These are phyloP conservation scores for Massariosphaeria phaeospora DNA, from an alignment of 495 filamentous ascomycete genomes.

Conservation along the genomic window DNA sequence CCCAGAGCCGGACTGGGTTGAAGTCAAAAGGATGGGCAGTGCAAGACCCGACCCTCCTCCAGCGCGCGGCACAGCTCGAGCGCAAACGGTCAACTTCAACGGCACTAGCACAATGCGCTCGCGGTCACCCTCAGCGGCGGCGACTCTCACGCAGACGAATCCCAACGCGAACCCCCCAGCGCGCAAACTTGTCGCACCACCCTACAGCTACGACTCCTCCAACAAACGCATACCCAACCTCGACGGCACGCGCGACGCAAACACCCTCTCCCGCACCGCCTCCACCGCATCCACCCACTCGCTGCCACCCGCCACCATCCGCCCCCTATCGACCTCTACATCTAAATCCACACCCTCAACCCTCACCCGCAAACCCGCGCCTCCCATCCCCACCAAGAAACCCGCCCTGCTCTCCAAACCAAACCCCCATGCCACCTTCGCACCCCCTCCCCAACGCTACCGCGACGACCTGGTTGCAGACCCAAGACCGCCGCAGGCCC, in stretches of 20 bases:
- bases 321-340: neutral
- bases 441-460: slow-evolving; percentile 22
- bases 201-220: slow-evolving; percentile 4
- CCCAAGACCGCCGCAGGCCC: slow-evolving; percentile 11
- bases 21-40: slow-evolving; percentile 37
- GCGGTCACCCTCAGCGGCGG: neutral
- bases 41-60: slow-evolving; percentile 17
- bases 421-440: slow-evolving; percentile 14
- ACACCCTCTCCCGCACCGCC: slow-evolving; percentile 1
- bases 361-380: slow-evolving; percentile 40
- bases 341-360: slow-evolving; percentile 5
- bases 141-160: slow-evolving; percentile 4
- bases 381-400: slow-evolving; percentile 38
- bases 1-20: slow-evolving; percentile 74
- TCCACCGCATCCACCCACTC: slow-evolving; percentile 13
- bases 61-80: slow-evolving; percentile 11
- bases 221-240: neutral
- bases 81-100: slow-evolving; percentile 16
- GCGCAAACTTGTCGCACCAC: slow-evolving; percentile 15
- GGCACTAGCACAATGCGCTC: neutral
- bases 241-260: slow-evolving; percentile 12
- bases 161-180: slow-evolving; percentile 2
- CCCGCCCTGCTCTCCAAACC: slow-evolving; percentile 35
- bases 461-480: neutral
- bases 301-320: slow-evolving; percentile 12